These are phyloP conservation scores for Aegilops sharonensis DNA, from an alignment of 176 grass and related monocot species.

Conservation along the genomic window DNA sequence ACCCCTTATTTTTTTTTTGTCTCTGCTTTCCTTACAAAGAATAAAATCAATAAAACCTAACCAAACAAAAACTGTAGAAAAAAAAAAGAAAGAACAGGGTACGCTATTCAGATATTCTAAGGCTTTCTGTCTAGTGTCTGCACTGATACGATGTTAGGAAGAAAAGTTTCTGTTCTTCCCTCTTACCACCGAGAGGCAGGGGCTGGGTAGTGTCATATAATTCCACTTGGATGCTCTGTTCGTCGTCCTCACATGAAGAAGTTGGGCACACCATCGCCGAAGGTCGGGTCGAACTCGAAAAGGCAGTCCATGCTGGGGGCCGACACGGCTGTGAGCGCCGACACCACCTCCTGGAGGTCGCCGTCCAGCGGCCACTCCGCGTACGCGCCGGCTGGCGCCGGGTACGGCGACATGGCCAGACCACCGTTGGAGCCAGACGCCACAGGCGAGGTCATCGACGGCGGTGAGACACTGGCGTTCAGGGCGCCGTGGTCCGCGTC, in stretches of 20 bases:
- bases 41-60: slow-evolving; percentile 22
- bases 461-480: not conserved
- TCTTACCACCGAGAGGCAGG: no score
- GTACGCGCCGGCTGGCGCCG: slow-evolving; percentile 12
- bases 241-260: slow-evolving; percentile 31
- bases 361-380: slow-evolving; percentile 15
- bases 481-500: slow-evolving; percentile 19
- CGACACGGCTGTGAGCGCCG: slow-evolving; percentile 23
- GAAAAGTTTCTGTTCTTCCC: no score
- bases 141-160: no score
- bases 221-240: not conserved
- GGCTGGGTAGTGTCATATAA: no score
- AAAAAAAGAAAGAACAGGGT: slow-evolving; percentile 7
- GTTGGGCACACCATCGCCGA: not conserved
- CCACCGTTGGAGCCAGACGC: slow-evolving; percentile 50
- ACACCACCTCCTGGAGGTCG: slow-evolving; percentile 53
- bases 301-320: slow-evolving; percentile 3
- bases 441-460: slow-evolving; percentile 46
- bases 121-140: not conserved
- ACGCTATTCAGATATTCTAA: slow-evolving; percentile 6
- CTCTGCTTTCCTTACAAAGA: not conserved
- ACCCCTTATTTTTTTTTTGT: not conserved
- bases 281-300: slow-evolving; percentile 41
- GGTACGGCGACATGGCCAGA: slow-evolving; percentile 29
- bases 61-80: slow-evolving; percentile 8